phyloP scores from a whole-genome alignment of 768 basidiomycete species.

The Lactarius evosmus region DNA sequence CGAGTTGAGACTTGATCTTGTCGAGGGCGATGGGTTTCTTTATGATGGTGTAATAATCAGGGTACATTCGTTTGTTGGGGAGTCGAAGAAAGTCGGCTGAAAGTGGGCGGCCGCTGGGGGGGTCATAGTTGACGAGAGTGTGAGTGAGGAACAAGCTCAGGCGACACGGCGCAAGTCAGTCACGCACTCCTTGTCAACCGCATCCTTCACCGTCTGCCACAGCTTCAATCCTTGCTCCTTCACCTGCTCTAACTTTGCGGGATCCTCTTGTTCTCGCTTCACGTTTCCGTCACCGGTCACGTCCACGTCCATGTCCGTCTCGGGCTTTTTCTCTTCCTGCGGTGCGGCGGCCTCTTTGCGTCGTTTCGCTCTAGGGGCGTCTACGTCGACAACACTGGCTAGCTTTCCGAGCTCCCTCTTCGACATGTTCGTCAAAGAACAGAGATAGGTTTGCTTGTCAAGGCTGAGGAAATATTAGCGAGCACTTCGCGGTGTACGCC shows the following conservation, averaged over 20 bases:
- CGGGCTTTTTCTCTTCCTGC: conserved; percentile 41
- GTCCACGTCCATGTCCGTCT: conserved; percentile 39
- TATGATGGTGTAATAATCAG: conserved; percentile 85
- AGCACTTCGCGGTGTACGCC: conserved; percentile 11
- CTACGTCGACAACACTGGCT: conserved; percentile 41
- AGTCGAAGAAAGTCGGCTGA: conserved; percentile 65
- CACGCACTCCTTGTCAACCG: conserved; percentile 86
- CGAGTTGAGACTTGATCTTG: conserved; percentile 81
- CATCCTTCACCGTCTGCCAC: conserved; percentile 79
- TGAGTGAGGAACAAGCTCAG: conserved; percentile 29
- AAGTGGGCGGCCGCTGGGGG: conserved; percentile 56
- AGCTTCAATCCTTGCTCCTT: conserved; percentile 66
- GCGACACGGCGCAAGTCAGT: conserved; percentile 38
- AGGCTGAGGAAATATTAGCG: conserved; percentile 12
- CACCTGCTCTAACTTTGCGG: conserved; percentile 37
- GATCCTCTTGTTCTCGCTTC: conserved; percentile 32
- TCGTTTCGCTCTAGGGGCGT: conserved; percentile 50
- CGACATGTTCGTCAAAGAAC: conserved; percentile 36
- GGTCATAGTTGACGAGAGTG: conserved; percentile 31
- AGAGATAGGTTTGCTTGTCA: conserved; percentile 1
- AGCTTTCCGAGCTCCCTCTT: conserved; percentile 49
- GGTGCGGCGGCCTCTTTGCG: conserved; percentile 43
- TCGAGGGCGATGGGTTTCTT: conserved; percentile 81
- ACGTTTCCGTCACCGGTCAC: conserved; percentile 33
- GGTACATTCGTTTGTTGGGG: conserved; percentile 68